Conservation (phyloP, 148 eudicot species). For the Vaccinium corymbosum region DNA sequence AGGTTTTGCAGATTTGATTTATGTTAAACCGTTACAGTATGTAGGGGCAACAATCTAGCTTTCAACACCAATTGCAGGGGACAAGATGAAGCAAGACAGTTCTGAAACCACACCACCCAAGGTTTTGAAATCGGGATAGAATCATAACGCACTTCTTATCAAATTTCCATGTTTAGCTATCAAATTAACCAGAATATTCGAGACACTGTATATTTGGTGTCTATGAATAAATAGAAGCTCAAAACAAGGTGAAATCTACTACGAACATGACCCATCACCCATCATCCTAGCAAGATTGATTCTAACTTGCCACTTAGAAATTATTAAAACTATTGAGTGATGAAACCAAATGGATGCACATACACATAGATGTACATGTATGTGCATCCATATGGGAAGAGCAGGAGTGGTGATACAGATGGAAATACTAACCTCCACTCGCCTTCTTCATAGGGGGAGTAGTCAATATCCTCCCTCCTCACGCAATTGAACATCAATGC, state of each 20-base stretch:
- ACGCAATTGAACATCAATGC: conserved; percentile 98
- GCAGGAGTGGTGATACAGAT: not conserved
- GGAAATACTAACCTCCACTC: conserved; percentile 75
- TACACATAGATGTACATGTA: not conserved
- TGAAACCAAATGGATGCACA: not conserved
- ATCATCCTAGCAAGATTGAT: no score
- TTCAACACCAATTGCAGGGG: not conserved
- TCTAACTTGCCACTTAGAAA: not conserved
- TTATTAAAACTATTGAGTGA: not conserved
- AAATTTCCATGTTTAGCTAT: not conserved
- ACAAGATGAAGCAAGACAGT: not conserved
- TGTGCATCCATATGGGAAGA: not conserved
- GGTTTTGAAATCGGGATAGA: no score
- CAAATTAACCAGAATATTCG: not conserved
- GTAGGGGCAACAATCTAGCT: not conserved
- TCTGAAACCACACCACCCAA: not conserved
- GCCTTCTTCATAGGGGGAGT: conserved; percentile 95
- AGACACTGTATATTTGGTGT: not conserved
- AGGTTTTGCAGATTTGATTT: not conserved
- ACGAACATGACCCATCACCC: not conserved
- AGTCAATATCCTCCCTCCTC: conserved; percentile 86
- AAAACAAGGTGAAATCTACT: not conserved
- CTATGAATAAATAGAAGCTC: not conserved
- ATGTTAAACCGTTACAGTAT: not conserved
- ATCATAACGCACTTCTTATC: no score